These are phyloP conservation scores for Starmerella kuoi DNA, from an alignment of 805 yeast genomes.

Conservation along the genomic window DNA sequence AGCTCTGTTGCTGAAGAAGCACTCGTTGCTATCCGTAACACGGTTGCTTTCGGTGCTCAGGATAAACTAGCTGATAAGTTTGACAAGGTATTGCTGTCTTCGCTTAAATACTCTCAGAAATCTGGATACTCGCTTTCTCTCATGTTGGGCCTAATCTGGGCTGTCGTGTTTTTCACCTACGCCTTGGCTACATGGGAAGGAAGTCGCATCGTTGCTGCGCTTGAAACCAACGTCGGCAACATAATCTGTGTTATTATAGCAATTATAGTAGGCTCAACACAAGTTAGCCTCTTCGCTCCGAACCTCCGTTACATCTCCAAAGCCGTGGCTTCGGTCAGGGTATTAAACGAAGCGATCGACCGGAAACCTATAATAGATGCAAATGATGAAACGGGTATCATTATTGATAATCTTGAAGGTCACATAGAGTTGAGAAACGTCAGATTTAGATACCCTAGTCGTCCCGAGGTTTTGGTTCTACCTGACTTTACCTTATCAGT, in stretches of 20 bases:
- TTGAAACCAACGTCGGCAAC: slow-evolving; percentile 27
- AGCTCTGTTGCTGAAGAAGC: slow-evolving; percentile 34
- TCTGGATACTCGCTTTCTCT: slow-evolving; percentile 26
- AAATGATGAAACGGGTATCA: slow-evolving; percentile 23
- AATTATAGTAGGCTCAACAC: slow-evolving; percentile 34
- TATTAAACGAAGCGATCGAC: slow-evolving; percentile 35
- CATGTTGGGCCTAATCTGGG: slow-evolving; percentile 32
- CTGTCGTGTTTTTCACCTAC: slow-evolving; percentile 29
- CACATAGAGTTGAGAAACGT: slow-evolving; percentile 75
- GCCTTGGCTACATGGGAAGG: slow-evolving; percentile 36
- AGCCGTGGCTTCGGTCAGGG: slow-evolving; percentile 33
- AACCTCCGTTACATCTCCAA: slow-evolving; percentile 29
- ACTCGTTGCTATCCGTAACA: slow-evolving; percentile 32
- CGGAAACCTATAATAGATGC: slow-evolving; percentile 33
- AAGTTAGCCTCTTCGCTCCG: slow-evolving; percentile 34
- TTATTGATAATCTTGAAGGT: slow-evolving; percentile 32
- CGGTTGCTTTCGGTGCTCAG: slow-evolving; percentile 35
- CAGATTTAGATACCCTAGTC: slow-evolving; percentile 68
- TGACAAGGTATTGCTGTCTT: slow-evolving; percentile 24
- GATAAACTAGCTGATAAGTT: slow-evolving; percentile 28
- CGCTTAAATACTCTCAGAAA: slow-evolving; percentile 23
- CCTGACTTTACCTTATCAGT: slow-evolving; percentile 63
- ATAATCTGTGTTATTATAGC: slow-evolving; percentile 31
- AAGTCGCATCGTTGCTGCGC: slow-evolving; percentile 30
- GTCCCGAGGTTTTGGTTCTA: slow-evolving; percentile 72